Percentiles rank a stretch among this genome's conserved stretches.
phyloP scores from a whole-genome alignment of 2,329 filamentous ascomycete species.

The Venturia aucupariae region DNA sequence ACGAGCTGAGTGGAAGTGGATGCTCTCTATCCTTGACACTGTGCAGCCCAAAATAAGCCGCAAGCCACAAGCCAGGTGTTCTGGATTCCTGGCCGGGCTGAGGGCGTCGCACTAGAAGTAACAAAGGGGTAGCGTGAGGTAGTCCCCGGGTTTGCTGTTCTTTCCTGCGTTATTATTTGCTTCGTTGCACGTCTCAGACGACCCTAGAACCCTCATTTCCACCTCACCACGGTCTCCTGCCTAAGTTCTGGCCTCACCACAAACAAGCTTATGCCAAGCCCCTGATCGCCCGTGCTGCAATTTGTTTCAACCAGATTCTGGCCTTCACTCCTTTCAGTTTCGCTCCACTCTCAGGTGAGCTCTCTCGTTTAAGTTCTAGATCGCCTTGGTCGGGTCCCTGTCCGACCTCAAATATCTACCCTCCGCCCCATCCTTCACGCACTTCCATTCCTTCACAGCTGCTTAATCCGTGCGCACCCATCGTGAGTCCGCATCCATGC shows the following conservation, averaged over 20 bases:
- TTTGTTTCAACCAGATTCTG: conserved; percentile 1
- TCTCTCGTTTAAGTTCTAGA: not conserved
- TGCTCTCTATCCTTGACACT: not conserved
- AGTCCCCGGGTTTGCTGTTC: not conserved
- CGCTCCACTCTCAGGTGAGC: not conserved
- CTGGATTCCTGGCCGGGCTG: not conserved
- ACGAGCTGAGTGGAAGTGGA: not conserved
- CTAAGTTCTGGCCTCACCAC: not conserved
- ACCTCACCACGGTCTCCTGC: not conserved
- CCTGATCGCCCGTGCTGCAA: not conserved
- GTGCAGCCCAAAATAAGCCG: no score
- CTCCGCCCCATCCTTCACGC: not conserved
- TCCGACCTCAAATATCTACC: not conserved
- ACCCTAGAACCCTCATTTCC: not conserved
- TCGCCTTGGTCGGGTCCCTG: not conserved
- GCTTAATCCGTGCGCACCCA: not conserved
- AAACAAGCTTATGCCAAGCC: conserved; percentile 6
- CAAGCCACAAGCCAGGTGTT: not conserved
- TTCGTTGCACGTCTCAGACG: not conserved
- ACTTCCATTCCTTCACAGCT: not conserved
- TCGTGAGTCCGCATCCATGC: not conserved
- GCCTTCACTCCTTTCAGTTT: not conserved
- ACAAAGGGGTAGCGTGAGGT: no score
- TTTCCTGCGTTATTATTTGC: not conserved
- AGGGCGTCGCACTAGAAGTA: conserved; percentile 5